These are phyloP conservation scores for Neurospora sp. DNA, from an alignment of 495 filamentous ascomycete genomes.

Conservation along the genomic window DNA sequence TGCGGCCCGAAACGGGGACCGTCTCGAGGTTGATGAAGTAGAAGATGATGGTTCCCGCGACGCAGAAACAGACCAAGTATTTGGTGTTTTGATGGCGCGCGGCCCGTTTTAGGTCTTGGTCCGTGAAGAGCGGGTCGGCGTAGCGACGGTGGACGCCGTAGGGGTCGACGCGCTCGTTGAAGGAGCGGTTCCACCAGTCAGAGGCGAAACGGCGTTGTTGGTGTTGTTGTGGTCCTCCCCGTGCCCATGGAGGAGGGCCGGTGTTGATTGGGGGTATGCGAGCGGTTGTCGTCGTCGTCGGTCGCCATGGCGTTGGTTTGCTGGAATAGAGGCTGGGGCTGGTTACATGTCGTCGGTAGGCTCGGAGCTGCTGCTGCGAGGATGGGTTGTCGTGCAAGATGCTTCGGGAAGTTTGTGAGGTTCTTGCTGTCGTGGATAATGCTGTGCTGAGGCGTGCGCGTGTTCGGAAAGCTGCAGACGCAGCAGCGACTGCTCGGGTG, in stretches of 20 bases:
- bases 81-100: constrained; percentile 21
- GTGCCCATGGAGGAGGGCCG: neutral
- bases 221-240: neutral
- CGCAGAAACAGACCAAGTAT: constrained; percentile 20
- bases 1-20: constrained; percentile 70
- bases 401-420: neutral
- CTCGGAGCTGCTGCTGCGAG: neutral
- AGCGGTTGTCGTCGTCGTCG: neutral
- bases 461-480: neutral
- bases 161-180: neutral
- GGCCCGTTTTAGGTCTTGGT: constrained; percentile 11
- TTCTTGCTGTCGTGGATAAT: neutral
- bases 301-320: neutral
- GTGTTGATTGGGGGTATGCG: neutral
- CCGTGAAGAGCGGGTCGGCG: constrained; percentile 31
- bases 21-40: constrained; percentile 67
- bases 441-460: neutral
- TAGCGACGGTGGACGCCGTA: constrained; percentile 13
- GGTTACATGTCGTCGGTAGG: neutral
- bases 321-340: neutral
- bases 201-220: neutral
- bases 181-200: neutral
- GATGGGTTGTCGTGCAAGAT: neutral
- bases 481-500: neutral
- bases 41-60: constrained; percentile 36